A percentile compares a stretch with the other conserved stretches of the same genome.
phyloP scores from a whole-genome alignment of 1,284 basidiomycete genomes.

The Exsudoporus floridanus region DNA sequence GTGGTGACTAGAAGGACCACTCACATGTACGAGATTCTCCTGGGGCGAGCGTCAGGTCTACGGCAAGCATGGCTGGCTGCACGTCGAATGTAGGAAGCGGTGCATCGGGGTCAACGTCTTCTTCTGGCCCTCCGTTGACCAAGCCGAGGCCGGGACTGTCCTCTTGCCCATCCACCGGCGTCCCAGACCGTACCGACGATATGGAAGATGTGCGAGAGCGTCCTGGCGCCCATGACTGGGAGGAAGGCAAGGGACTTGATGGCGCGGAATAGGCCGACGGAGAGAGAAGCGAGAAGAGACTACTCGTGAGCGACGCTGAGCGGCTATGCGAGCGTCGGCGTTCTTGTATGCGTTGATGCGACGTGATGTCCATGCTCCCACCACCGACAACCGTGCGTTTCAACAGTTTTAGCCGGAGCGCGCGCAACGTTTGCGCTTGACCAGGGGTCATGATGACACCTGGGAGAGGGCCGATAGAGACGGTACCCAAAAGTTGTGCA shows the following conservation, averaged over 20 bases:
- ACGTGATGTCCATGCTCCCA: slow-evolving; percentile 74
- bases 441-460: slow-evolving; percentile 36
- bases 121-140: slow-evolving; percentile 30
- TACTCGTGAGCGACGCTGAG: slow-evolving; percentile 54
- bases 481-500: slow-evolving; percentile 74
- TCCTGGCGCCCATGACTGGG: slow-evolving; percentile 25
- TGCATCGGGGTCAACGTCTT: slow-evolving; percentile 59
- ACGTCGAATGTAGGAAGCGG: slow-evolving; percentile 80
- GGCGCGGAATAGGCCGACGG: slow-evolving; percentile 35
- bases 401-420: slow-evolving; percentile 50
- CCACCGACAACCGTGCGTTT: slow-evolving; percentile 61
- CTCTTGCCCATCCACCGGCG: slow-evolving; percentile 7
- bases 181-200: slow-evolving; percentile 11
- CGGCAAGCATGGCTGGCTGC: slow-evolving; percentile 81
- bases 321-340: slow-evolving; percentile 44
- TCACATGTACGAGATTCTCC: slow-evolving; percentile 81
- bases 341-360: slow-evolving; percentile 36
- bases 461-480: slow-evolving; percentile 45
- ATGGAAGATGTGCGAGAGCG: slow-evolving; percentile 25
- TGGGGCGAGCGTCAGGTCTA: slow-evolving; percentile 74
- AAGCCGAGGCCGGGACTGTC: slow-evolving; percentile 26
- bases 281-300: slow-evolving; percentile 55
- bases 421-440: slow-evolving; percentile 43
- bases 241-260: slow-evolving; percentile 24
- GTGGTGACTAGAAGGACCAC: slow-evolving; percentile 32